Conservation (phyloP, 75 land plant species). For the Adiantum capillusveneris region DNA sequence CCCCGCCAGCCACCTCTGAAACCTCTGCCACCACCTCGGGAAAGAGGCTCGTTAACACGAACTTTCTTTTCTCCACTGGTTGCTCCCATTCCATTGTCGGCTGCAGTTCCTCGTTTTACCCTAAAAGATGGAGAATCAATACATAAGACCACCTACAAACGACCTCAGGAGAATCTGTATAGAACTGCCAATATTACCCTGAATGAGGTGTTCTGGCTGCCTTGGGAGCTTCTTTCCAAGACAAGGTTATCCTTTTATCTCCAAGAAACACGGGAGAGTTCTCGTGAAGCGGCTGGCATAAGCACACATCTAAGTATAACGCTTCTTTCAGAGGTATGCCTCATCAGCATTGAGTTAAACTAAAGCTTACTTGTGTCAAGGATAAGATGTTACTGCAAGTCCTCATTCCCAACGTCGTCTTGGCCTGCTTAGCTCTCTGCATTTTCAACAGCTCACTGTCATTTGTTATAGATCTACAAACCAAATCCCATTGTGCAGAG, state of each 20-base stretch:
- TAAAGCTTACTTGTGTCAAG: slow-evolving; percentile 58
- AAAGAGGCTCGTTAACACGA: slow-evolving; percentile 43
- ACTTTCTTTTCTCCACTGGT: slow-evolving; percentile 37
- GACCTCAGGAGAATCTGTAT: not conserved
- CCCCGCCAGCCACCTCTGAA: slow-evolving; percentile 19
- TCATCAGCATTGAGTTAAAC: not conserved
- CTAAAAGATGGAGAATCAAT: slow-evolving; percentile 17
- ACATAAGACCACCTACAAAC: not conserved
- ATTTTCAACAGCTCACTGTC: not conserved
- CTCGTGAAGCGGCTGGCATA: slow-evolving; percentile 65
- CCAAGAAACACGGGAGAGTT: slow-evolving; percentile 79
- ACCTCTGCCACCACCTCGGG: slow-evolving; percentile 24
- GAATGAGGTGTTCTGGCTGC: slow-evolving; percentile 29
- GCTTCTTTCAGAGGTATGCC: not conserved
- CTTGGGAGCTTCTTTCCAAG: slow-evolving; percentile 82
- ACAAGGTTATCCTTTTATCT: slow-evolving; percentile 58
- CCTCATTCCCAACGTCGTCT: slow-evolving; percentile 47
- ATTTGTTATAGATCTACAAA: not conserved
- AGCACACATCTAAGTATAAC: not conserved
- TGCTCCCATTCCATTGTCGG: slow-evolving; percentile 38
- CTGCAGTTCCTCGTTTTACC: slow-evolving; percentile 30
- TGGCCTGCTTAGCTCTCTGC: slow-evolving; percentile 72
- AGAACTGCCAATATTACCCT: slow-evolving; percentile 5
- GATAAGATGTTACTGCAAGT: slow-evolving; percentile 83
- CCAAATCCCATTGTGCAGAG: not conserved